A percentile compares a stretch with the other conserved stretches of the same genome.
Conservation (phyloP, 1,139 yeast genomes). For the Blastobotrys illinoisensis region DNA sequence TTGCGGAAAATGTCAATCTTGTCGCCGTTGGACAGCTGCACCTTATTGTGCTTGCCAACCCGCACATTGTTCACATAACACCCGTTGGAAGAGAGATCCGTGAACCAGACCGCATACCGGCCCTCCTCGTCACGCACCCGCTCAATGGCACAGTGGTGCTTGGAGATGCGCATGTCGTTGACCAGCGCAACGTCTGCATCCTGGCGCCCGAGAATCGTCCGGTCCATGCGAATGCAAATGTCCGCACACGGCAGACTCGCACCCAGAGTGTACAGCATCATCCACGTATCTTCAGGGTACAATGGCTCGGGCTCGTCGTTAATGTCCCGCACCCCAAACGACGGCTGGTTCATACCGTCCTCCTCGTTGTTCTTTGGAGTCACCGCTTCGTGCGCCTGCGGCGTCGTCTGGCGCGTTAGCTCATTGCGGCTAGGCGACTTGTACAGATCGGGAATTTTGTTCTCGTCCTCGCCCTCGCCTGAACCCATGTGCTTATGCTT, state of each 20-base stretch:
- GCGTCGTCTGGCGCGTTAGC: neutral
- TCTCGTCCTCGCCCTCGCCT: neutral
- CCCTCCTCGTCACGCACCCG: slow-evolving; percentile 39
- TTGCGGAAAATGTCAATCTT: slow-evolving; percentile 61
- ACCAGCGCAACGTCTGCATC: slow-evolving; percentile 32
- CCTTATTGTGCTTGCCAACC: slow-evolving; percentile 59
- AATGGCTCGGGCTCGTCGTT: slow-evolving; percentile 22
- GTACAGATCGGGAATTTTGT: slow-evolving; percentile 1
- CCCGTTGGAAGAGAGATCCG: slow-evolving; percentile 75
- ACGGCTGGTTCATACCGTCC: neutral
- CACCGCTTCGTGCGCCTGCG: neutral
- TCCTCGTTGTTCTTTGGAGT: neutral
- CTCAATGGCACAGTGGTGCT: slow-evolving; percentile 68
- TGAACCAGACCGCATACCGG: slow-evolving; percentile 64
- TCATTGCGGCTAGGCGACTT: neutral
- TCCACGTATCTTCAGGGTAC: slow-evolving; percentile 44
- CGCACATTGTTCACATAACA: slow-evolving; percentile 60
- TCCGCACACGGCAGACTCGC: slow-evolving; percentile 40
- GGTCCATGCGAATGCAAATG: slow-evolving; percentile 40
- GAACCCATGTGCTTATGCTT: neutral
- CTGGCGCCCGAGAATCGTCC: slow-evolving; percentile 31
- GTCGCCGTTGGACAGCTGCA: slow-evolving; percentile 59
- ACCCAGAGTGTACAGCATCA: slow-evolving; percentile 43
- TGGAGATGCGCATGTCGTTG: slow-evolving; percentile 72
- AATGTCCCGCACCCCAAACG: slow-evolving; percentile 21